Evolutionary conservation across 495 filamentous ascomycete genomes (phyloP).

Genomic region (Penicillium soppii): DNA sequence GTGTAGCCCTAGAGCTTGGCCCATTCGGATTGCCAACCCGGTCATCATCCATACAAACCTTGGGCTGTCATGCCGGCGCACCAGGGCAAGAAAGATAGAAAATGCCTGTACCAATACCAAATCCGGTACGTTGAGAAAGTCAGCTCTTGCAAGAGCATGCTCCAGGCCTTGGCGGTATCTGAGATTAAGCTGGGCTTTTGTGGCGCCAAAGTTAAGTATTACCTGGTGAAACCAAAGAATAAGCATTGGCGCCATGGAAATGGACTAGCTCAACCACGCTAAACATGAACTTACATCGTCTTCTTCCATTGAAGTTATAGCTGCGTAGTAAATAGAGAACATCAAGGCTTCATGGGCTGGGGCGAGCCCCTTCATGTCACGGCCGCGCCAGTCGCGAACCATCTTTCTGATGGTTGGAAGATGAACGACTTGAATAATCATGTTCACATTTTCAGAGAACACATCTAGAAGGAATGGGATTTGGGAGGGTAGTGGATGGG

Average conservation of each 20-base stretch:
- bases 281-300: conserved; percentile 36
- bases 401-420: conserved; percentile 51
- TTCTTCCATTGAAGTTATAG: conserved; percentile 57
- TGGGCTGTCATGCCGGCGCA: conserved; percentile 49
- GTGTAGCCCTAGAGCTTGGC: conserved; percentile 73
- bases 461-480: conserved; percentile 51
- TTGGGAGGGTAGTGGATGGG: conserved; percentile 53
- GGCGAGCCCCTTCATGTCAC: conserved; percentile 30
- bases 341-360: conserved; percentile 55
- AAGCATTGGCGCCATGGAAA: not conserved
- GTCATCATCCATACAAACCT: conserved; percentile 59
- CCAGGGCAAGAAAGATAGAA: conserved; percentile 44
- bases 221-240: conserved; percentile 25
- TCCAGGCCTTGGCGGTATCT: conserved; percentile 56
- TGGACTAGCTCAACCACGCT: not conserved
- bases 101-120: conserved; percentile 50
- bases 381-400: conserved; percentile 35
- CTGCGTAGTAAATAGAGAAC: conserved; percentile 61
- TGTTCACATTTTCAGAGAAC: conserved; percentile 56
- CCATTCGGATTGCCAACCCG: conserved; percentile 70
- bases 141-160: conserved; percentile 52
- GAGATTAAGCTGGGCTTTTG: conserved; percentile 48
- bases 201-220: conserved; percentile 46
- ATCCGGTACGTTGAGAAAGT: conserved; percentile 43
- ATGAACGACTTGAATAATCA: conserved; percentile 47